phyloP scores from a whole-genome alignment of 2,329 filamentous ascomycete species.

The Pseudogymnoascus sp. region DNA sequence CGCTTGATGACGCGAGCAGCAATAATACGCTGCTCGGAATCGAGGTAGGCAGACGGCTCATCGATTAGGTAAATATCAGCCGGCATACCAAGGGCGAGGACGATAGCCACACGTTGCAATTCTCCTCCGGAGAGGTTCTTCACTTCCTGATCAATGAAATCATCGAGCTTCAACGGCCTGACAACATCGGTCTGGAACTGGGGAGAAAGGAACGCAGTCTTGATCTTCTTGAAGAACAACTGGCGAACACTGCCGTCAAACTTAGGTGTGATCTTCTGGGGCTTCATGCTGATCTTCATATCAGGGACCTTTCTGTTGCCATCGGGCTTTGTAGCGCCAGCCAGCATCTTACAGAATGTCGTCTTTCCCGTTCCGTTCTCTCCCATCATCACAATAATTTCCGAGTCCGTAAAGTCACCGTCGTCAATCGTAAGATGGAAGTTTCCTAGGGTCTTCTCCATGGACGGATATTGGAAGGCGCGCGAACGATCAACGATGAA shows the following conservation, averaged over 20 bases:
- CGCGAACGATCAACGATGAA: constrained; percentile 78
- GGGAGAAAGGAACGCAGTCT: constrained; percentile 88
- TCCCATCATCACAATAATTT: constrained; percentile 99
- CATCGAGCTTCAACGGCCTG: constrained; percentile 97
- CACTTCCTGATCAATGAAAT: constrained; percentile 99
- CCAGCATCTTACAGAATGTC: constrained; percentile 94
- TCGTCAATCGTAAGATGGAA: constrained; percentile 79
- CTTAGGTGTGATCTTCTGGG: constrained; percentile 98
- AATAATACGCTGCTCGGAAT: constrained; percentile 98
- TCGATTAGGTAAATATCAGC: constrained; percentile 99
- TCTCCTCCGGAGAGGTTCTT: constrained; percentile 99
- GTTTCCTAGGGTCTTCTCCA: constrained; percentile 86
- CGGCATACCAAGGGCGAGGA: constrained; percentile 88
- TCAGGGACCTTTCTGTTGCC: constrained; percentile 69
- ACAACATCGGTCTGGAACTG: constrained; percentile 99
- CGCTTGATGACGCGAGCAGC: constrained; percentile 97
- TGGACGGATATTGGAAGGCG: constrained; percentile 78
- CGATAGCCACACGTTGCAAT: constrained; percentile 97
- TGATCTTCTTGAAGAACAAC: constrained; percentile 99
- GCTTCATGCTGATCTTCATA: constrained; percentile 99
- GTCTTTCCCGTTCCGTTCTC: constrained; percentile 99
- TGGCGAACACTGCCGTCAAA: constrained; percentile 95
- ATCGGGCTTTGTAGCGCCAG: constrained; percentile 89
- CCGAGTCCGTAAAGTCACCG: constrained; percentile 91
- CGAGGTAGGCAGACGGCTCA: constrained; percentile 93